Evolutionary conservation across 2,329 filamentous ascomycete genomes (phyloP).

Genomic region (Dactylellina parvicollis): DNA sequence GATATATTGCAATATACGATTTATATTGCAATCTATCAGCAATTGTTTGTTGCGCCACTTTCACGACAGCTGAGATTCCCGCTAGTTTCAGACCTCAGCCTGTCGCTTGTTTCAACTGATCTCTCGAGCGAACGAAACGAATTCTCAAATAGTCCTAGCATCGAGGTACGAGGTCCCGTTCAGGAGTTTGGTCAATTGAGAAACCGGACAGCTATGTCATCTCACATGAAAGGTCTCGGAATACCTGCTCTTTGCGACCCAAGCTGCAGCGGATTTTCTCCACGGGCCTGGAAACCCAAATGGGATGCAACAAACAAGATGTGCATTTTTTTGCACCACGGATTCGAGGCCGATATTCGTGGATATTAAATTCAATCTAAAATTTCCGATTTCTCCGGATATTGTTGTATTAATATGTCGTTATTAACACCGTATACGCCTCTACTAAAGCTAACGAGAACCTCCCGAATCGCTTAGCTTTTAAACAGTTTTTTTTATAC

Average conservation of each 20-base stretch:
- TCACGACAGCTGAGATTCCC: conserved; percentile 2
- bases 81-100: conserved; percentile 30
- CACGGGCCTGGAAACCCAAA: background rate
- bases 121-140: background rate
- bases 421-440: background rate
- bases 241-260: conserved; percentile 1
- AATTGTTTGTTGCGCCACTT: background rate
- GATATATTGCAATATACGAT: background rate
- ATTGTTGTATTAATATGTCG: background rate
- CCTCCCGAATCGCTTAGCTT: no score
- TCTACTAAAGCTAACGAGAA: no score
- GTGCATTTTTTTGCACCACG: no score
- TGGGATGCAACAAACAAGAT: background rate
- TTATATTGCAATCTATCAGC: conserved; percentile 11
- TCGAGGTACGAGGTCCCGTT: background rate
- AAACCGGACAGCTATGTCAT: conserved; percentile 1
- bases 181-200: background rate
- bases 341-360: background rate
- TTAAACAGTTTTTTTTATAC: no score
- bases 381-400: conserved; percentile 29
- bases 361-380: background rate
- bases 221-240: background rate
- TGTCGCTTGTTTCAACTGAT: conserved; percentile 24
- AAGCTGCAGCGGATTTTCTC: background rate
- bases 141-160: background rate